A percentile compares a stretch with the other conserved stretches of the same genome.
Conservation (phyloP, 2,329 filamentous ascomycete species). For the Achaetomium macrosporum region DNA sequence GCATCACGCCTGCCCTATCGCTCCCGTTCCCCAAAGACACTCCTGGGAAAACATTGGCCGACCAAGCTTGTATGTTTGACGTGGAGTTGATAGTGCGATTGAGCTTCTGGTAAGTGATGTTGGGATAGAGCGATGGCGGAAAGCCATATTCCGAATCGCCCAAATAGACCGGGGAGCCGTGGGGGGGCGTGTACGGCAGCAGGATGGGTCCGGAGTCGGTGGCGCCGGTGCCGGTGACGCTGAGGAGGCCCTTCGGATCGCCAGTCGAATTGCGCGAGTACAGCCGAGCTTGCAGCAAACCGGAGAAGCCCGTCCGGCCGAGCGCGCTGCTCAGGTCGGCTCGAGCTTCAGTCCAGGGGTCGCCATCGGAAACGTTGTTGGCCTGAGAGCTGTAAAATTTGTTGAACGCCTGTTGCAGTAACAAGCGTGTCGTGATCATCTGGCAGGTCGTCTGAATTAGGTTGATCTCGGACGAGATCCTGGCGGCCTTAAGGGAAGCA, state of each 20-base stretch:
- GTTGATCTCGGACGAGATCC: slow-evolving; percentile 71
- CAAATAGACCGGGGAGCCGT: slow-evolving; percentile 55
- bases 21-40: slow-evolving; percentile 45
- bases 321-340: slow-evolving; percentile 69
- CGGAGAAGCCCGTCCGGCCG: slow-evolving; percentile 49
- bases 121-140: slow-evolving; percentile 68
- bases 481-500: slow-evolving; percentile 79
- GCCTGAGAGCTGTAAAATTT: slow-evolving; percentile 44
- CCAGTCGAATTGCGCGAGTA: slow-evolving; percentile 64
- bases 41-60: slow-evolving; percentile 45
- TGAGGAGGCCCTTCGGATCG: slow-evolving; percentile 51
- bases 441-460: slow-evolving; percentile 70
- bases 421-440: slow-evolving; percentile 62
- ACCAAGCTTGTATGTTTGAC: slow-evolving; percentile 37
- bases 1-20: slow-evolving; percentile 55
- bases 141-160: slow-evolving; percentile 62
- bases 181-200: slow-evolving; percentile 55
- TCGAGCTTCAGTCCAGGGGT: slow-evolving; percentile 49
- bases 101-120: slow-evolving; percentile 59
- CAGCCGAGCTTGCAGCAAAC: slow-evolving; percentile 65
- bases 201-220: slow-evolving; percentile 42
- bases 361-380: slow-evolving; percentile 49
- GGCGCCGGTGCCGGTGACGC: slow-evolving; percentile 51
- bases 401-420: slow-evolving; percentile 50
- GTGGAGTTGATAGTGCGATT: slow-evolving; percentile 36